These are phyloP conservation scores for Boletus pseudopeckii DNA, from an alignment of 768 basidiomycete genomes.

Conservation along the genomic window DNA sequence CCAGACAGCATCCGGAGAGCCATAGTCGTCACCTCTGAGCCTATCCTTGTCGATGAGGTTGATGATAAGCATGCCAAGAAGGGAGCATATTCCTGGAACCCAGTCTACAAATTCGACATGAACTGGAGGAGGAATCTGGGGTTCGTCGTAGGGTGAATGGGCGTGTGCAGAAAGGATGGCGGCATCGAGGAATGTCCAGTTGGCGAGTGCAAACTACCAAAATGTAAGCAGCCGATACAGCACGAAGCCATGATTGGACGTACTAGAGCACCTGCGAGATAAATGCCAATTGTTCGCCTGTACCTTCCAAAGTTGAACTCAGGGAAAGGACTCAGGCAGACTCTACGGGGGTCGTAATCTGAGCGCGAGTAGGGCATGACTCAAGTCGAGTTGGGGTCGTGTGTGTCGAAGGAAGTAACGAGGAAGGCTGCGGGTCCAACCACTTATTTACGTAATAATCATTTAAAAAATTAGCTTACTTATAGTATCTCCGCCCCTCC, in stretches of 20 bases:
- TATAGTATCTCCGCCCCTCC: not conserved
- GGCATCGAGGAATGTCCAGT: slow-evolving; percentile 95
- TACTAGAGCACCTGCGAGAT: slow-evolving; percentile 89
- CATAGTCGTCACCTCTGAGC: slow-evolving; percentile 76
- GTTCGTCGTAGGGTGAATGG: slow-evolving; percentile 66
- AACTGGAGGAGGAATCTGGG: slow-evolving; percentile 64
- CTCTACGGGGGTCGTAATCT: slow-evolving; percentile 81
- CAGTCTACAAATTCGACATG: slow-evolving; percentile 94
- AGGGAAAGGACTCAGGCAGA: slow-evolving; percentile 86
- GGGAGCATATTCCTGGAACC: slow-evolving; percentile 93
- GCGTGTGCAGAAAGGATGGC: slow-evolving; percentile 87
- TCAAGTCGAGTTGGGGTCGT: not conserved
- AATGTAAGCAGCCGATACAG: not conserved
- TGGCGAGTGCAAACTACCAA: slow-evolving; percentile 83
- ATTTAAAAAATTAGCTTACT: not conserved
- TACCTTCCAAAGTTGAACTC: slow-evolving; percentile 71
- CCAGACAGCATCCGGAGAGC: slow-evolving; percentile 86
- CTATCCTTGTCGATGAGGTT: slow-evolving; percentile 95
- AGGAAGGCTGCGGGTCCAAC: not conserved
- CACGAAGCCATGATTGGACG: slow-evolving; percentile 33
- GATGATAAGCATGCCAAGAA: slow-evolving; percentile 88
- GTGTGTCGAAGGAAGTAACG: not conserved
- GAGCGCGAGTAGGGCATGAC: slow-evolving; percentile 57
- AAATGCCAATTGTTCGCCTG: slow-evolving; percentile 81
- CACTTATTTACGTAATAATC: slow-evolving; percentile 19